Base-by-base conservation (phyloP, 495 filamentous ascomycete genomes). In the Podospora australis region DNA sequence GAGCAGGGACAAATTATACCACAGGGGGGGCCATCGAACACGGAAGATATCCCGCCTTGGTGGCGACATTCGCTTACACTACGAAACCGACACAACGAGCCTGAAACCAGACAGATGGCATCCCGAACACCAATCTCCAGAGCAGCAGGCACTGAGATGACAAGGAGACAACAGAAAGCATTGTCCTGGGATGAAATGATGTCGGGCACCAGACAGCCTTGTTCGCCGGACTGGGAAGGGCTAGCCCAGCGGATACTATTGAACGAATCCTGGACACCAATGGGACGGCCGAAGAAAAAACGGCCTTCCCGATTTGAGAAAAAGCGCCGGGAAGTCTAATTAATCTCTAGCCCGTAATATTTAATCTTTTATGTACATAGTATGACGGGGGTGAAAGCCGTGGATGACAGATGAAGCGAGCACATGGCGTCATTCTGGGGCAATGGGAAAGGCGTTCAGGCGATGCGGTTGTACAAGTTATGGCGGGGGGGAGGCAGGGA, bases 1-100 rank as follows among this genome's bases (percentile, higher is more conserved):
- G 69, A 73, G 70, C 65, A 72, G 25, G 32, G 42, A 39, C 43
- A 34, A 35, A 54, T 48, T 55, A 58, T 52, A 60, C 58, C 51
- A 47, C 38, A 48, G 22, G 36, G 39, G 17, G 46, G 44, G 46
- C 41, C 48, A 57, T 56, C 50, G 46, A 25, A 34, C 23, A 54
- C 26, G 50, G 49, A 53, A 22, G 57, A 58, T 54, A 60, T 52
- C 52, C 50, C 58, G 43, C 42, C 60, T 30, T 63, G 60, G 53
- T 58, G 58, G 58, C 58, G 53, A 44, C 60, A 61, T 55, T 64
- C 60, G 55, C 60, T 61, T 58, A 58, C 42, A 52, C 26, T 29
- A 44, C n/a, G 10, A 41, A 14, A 46, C 25, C 20, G 30, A 45
- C 28, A 36, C 2, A 46, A n/a, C n/a, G n/a, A n/a, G n/a, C n/a